phyloP scores from a whole-genome alignment of 129 eudicot species.

The Logfia minima region DNA sequence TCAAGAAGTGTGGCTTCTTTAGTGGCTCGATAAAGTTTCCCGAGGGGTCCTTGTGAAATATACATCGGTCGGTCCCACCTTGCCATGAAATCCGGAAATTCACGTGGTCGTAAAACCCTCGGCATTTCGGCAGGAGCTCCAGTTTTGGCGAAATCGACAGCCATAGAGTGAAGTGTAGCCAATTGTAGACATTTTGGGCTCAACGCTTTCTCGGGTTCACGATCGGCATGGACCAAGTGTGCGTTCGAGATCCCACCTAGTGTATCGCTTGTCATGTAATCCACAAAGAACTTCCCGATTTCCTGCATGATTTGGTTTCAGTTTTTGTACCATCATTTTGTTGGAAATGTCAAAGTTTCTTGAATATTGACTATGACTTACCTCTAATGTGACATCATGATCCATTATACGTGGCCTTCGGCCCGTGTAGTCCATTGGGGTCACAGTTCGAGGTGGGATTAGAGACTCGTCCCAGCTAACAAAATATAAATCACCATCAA shows the following conservation, averaged over 20 bases:
- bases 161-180: conserved; percentile 91
- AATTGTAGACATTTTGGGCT: conserved; percentile 70
- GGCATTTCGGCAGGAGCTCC: conserved; percentile 99
- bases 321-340: not conserved
- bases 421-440: conserved; percentile 91
- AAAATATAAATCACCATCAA: conserved; percentile 87
- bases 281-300: conserved; percentile 75
- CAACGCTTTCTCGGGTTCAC: conserved; percentile 78
- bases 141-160: conserved; percentile 86
- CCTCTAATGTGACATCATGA: conserved; percentile 87
- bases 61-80: conserved; percentile 77
- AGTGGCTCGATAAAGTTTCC: conserved; percentile 81
- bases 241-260: conserved; percentile 85
- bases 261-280: conserved; percentile 80
- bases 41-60: conserved; percentile 65
- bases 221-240: conserved; percentile 80
- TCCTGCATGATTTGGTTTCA: conserved; percentile 51
- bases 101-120: conserved; percentile 52
- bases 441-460: conserved; percentile 61
- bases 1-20: conserved; percentile 30
- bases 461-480: conserved; percentile 85
- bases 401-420: conserved; percentile 77
- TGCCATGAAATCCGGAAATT: conserved; percentile 90
- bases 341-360: not conserved
- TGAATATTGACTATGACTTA: conserved; percentile 4